These are phyloP conservation scores for Sutorius australiensis DNA, from an alignment of 768 basidiomycete species.

Conservation along the genomic window DNA sequence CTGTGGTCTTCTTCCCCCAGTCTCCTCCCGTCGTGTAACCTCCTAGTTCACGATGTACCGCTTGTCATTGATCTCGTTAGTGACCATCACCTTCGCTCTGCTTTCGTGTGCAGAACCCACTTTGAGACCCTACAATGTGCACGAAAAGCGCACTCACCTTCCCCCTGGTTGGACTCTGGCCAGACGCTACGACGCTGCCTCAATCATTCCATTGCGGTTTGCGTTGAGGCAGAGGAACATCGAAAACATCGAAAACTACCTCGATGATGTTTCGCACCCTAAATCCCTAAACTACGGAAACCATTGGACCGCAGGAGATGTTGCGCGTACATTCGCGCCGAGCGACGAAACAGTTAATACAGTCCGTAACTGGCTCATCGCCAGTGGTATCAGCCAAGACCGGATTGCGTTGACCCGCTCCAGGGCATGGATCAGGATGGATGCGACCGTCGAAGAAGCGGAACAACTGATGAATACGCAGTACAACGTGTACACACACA, in stretches of 20 bases:
- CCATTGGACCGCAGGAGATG: slow-evolving; percentile 30
- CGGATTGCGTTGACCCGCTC: slow-evolving; percentile 14
- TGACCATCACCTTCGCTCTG: slow-evolving; percentile 9
- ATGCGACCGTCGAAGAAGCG: slow-evolving; percentile 30
- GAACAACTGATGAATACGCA: slow-evolving; percentile 31
- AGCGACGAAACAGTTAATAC: slow-evolving; percentile 18
- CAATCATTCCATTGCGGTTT: slow-evolving; percentile 28
- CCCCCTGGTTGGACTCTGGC: slow-evolving; percentile 37
- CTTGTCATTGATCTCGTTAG: slow-evolving; percentile 2
- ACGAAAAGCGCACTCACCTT: slow-evolving; percentile 37
- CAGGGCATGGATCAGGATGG: slow-evolving; percentile 28
- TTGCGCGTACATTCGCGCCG: slow-evolving; percentile 28
- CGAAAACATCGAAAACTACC: slow-evolving; percentile 20
- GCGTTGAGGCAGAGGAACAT: slow-evolving; percentile 33
- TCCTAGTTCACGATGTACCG: slow-evolving; percentile 10
- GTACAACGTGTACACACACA: slow-evolving; percentile 31
- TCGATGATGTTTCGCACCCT: slow-evolving; percentile 33
- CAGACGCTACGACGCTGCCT: slow-evolving; percentile 33
- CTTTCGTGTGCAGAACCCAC: slow-evolving; percentile 16
- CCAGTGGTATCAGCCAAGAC: slow-evolving; percentile 21
- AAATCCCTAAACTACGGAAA: slow-evolving; percentile 31
- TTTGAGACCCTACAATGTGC: slow-evolving; percentile 27
- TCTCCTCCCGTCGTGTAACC: background rate
- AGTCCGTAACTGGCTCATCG: slow-evolving; percentile 28
- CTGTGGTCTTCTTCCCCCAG: background rate